These are phyloP conservation scores for Yamadazyma jaroonii DNA, from an alignment of 1,139 yeast species.

Conservation along the genomic window DNA sequence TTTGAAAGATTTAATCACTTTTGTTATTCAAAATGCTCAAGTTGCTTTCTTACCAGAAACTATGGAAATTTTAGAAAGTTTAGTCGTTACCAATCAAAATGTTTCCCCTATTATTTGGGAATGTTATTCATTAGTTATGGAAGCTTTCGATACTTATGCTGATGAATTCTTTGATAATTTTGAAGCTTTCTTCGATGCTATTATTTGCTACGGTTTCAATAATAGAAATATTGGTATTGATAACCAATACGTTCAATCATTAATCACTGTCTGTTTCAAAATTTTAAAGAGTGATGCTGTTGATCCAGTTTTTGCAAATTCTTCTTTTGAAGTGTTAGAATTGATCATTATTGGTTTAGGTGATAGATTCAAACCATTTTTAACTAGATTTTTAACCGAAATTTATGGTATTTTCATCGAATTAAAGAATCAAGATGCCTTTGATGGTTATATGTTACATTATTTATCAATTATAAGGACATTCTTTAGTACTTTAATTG, in stretches of 20 bases:
- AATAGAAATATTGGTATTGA: constrained; percentile 30
- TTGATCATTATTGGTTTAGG: constrained; percentile 38
- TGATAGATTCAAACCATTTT: constrained; percentile 28
- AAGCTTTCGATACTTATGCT: constrained; percentile 53
- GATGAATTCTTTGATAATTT: constrained; percentile 50
- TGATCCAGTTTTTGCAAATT: constrained; percentile 43
- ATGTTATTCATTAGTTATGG: constrained; percentile 40
- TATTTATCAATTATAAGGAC: constrained; percentile 45
- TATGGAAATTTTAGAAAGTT: constrained; percentile 49
- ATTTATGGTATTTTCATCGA: constrained; percentile 32
- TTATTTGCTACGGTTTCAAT: constrained; percentile 47
- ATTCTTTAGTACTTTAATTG: constrained; percentile 38
- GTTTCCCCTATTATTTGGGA: constrained; percentile 50
- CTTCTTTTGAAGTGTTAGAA: constrained; percentile 42
- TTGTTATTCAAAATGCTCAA: constrained; percentile 50
- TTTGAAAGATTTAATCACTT: constrained; percentile 39
- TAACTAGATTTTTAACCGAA: constrained; percentile 37
- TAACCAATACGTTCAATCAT: constrained; percentile 37
- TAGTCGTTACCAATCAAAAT: constrained; percentile 37
- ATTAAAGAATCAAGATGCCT: constrained; percentile 39
- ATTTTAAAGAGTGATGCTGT: constrained; percentile 32
- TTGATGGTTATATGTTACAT: constrained; percentile 49
- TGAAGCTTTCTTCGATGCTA: constrained; percentile 48
- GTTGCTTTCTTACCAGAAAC: constrained; percentile 45
- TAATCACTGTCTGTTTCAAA: constrained; percentile 37